Percentiles rank a stretch among this genome's conserved stretches.
phyloP scores from a whole-genome alignment of 2,329 filamentous ascomycete genomes.

The Fusarium guadeloupense region DNA sequence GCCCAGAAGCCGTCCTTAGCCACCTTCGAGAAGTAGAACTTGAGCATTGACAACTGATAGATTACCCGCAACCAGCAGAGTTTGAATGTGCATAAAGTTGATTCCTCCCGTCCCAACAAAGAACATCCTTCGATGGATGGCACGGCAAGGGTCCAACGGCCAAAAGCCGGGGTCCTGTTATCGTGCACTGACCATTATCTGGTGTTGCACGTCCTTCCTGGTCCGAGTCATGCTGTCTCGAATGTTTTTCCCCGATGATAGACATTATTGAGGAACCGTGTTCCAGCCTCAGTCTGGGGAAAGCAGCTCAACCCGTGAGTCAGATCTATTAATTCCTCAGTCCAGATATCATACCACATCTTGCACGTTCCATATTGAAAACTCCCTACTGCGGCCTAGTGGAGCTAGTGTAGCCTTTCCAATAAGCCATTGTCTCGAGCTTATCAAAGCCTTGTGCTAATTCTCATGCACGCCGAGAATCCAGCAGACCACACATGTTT shows the following conservation, averaged over 20 bases:
- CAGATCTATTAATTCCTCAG: conserved; percentile 20
- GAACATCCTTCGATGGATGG: conserved; percentile 12
- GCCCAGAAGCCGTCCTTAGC: neutral
- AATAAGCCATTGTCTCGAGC: conserved; percentile 10
- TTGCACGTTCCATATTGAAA: conserved; percentile 18
- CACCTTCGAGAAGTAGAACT: neutral
- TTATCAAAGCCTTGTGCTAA: conserved; percentile 3
- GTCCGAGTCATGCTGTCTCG: conserved; percentile 34
- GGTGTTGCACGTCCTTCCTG: conserved; percentile 19
- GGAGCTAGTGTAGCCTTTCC: conserved; percentile 20
- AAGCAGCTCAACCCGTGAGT: conserved; percentile 19
- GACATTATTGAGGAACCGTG: conserved; percentile 25
- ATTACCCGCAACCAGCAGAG: too few relatives aligned
- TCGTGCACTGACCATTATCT: conserved; percentile 36
- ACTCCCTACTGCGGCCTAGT: conserved; percentile 14
- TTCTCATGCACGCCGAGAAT: neutral
- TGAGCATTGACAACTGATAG: neutral
- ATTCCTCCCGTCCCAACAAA: neutral
- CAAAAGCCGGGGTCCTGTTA: conserved; percentile 26
- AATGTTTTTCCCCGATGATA: conserved; percentile 28
- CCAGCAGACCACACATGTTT: conserved; percentile 3
- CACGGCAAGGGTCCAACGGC: conserved; percentile 17
- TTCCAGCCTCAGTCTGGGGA: conserved; percentile 38
- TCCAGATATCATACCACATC: conserved; percentile 28
- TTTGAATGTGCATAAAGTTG: neutral